phyloP scores from a whole-genome alignment of 495 filamentous ascomycete species.

The Neurospora sp. region DNA sequence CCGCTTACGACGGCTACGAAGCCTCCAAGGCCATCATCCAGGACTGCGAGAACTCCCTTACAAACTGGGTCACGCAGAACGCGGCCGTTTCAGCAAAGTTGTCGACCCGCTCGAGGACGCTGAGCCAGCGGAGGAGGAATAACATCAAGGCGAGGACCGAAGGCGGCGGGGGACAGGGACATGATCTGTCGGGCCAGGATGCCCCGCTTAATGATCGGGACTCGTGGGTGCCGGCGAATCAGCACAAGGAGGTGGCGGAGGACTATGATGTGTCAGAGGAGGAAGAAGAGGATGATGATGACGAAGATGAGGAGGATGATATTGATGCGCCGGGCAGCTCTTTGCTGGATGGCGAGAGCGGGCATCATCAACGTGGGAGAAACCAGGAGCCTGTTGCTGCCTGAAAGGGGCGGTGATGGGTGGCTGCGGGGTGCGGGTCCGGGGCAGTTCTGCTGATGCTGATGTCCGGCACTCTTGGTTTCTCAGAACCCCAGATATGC shows the following conservation, averaged over 20 bases:
- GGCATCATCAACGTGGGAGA: constrained; percentile 26
- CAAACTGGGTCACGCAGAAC: constrained; percentile 89
- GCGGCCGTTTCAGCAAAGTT: constrained; percentile 79
- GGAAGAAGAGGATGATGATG: constrained; percentile 40
- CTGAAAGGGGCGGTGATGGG: constrained; percentile 1
- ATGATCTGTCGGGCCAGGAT: constrained; percentile 76
- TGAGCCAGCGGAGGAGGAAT: constrained; percentile 73
- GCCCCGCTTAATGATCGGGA: constrained; percentile 73
- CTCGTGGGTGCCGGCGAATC: constrained; percentile 77
- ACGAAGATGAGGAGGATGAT: constrained; percentile 46
- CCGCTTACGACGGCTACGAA: constrained; percentile 96
- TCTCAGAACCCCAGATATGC: no score
- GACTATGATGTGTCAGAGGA: constrained; percentile 56
- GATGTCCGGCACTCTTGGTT: no score
- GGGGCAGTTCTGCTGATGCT: no score
- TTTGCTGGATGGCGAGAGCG: constrained; percentile 27
- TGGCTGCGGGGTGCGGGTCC: neutral
- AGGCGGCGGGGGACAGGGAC: constrained; percentile 34
- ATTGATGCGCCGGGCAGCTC: constrained; percentile 31
- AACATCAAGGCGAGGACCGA: constrained; percentile 53
- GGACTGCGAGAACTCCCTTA: constrained; percentile 94
- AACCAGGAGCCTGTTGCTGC: constrained; percentile 25
- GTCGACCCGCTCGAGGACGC: constrained; percentile 70
- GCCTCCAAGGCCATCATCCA: constrained; percentile 98
- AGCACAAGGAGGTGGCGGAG: constrained; percentile 49